phyloP scores from a whole-genome alignment of 2,329 filamentous ascomycete genomes.

The Gnomoniopsis smithogilvyi region DNA sequence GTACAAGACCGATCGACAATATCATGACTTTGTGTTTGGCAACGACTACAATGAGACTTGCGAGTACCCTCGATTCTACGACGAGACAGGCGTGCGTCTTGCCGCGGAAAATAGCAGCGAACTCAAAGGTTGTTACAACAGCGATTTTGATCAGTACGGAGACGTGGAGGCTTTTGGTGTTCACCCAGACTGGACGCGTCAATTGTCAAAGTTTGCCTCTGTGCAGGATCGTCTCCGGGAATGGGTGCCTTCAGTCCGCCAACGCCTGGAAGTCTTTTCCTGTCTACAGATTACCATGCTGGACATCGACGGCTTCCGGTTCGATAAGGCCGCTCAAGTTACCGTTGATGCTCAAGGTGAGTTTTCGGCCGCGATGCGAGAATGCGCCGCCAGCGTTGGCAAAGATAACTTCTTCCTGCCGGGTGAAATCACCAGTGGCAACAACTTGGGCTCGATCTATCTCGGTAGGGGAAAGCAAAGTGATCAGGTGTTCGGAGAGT shows the following conservation, averaged over 20 bases:
- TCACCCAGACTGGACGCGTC: conserved; percentile 60
- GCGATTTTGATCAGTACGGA: conserved; percentile 63
- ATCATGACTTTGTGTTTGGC: conserved; percentile 55
- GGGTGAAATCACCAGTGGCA: conserved; percentile 57
- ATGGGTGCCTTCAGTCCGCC: conserved; percentile 56
- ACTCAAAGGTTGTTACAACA: conserved; percentile 35
- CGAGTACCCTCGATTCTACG: conserved; percentile 61
- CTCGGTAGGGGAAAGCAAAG: conserved; percentile 60
- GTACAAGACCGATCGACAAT: conserved; percentile 53
- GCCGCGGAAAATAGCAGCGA: conserved; percentile 34
- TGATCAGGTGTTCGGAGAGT: conserved; percentile 44
- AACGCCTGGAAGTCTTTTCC: conserved; percentile 57
- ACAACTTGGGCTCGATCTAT: conserved; percentile 58
- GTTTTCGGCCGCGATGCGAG: conserved; percentile 53
- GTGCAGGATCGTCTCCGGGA: conserved; percentile 66
- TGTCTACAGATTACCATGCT: conserved; percentile 60
- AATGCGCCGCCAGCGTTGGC: conserved; percentile 53
- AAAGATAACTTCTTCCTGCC: conserved; percentile 64
- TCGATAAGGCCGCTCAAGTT: conserved; percentile 64
- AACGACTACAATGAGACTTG: conserved; percentile 51
- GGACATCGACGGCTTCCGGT: conserved; percentile 66
- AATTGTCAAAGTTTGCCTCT: conserved; percentile 65
- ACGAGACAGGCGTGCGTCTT: conserved; percentile 52
- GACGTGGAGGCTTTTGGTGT: conserved; percentile 55
- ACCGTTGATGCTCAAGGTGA: conserved; percentile 59